phyloP scores from a whole-genome alignment of 2,329 filamentous ascomycete species.

The Colletotrichum endophyticum region DNA sequence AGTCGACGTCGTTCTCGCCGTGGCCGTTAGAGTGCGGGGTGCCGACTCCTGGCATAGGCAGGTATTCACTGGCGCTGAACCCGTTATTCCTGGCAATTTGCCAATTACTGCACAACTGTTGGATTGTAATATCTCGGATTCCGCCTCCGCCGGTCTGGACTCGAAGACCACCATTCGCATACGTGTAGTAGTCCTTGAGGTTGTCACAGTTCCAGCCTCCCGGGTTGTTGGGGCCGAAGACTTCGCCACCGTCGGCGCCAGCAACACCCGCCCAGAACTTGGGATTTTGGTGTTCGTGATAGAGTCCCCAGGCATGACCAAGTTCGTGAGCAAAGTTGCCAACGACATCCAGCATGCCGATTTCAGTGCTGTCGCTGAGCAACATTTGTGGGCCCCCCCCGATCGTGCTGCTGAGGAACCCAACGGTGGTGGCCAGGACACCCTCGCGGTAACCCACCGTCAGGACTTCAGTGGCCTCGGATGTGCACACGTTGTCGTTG shows the following conservation, averaged over 20 bases:
- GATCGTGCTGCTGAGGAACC: background rate
- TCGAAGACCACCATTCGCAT: background rate
- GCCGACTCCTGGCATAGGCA: background rate
- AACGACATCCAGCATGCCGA: constrained; percentile 7
- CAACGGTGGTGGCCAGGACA: background rate
- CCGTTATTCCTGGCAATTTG: background rate
- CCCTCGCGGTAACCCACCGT: background rate
- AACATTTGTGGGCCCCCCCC: background rate
- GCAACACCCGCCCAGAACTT: constrained; percentile 22
- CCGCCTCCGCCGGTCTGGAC: background rate
- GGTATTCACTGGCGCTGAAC: background rate
- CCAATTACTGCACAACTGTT: background rate
- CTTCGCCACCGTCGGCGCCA: background rate
- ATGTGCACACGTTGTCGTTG: background rate
- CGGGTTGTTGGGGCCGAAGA: background rate
- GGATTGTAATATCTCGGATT: background rate
- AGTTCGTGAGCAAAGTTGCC: constrained; percentile 30
- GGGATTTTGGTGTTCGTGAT: constrained; percentile 31
- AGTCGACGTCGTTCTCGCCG: background rate
- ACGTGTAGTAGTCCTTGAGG: constrained; percentile 4
- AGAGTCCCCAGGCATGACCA: constrained; percentile 30
- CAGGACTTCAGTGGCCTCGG: constrained; percentile 4
- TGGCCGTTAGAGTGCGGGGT: background rate
- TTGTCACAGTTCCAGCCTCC: constrained; percentile 5
- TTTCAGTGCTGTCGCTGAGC: constrained; percentile 2